These are phyloP conservation scores for Ramaria rubella DNA, from an alignment of 768 basidiomycete genomes.

Conservation along the genomic window DNA sequence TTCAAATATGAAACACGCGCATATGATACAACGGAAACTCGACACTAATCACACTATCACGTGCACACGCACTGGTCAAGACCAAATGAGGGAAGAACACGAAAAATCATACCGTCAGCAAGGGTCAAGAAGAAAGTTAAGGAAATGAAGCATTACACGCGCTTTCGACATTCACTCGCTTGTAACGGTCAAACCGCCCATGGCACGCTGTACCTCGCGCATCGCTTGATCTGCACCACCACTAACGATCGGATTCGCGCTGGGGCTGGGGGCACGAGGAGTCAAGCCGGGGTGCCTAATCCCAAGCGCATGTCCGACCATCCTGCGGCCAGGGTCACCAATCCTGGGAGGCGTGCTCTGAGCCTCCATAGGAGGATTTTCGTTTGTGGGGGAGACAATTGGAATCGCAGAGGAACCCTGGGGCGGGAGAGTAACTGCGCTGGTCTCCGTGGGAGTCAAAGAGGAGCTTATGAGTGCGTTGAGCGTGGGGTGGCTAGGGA, in stretches of 20 bases:
- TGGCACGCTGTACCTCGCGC: constrained; percentile 65
- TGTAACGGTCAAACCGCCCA: constrained; percentile 60
- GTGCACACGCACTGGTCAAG: background rate
- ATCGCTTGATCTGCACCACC: constrained; percentile 50
- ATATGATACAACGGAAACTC: background rate
- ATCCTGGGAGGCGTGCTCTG: constrained; percentile 61
- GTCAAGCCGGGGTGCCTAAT: constrained; percentile 74
- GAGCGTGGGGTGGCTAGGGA: constrained; percentile 79
- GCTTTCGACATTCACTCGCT: background rate
- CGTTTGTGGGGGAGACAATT: constrained; percentile 2
- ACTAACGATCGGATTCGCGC: constrained; percentile 22
- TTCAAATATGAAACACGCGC: background rate
- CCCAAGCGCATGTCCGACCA: constrained; percentile 82
- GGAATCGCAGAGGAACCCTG: constrained; percentile 3
- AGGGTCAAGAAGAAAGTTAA: background rate
- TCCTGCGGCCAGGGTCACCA: constrained; percentile 83
- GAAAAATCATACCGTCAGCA: background rate
- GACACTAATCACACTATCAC: background rate
- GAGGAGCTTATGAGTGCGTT: constrained; percentile 79
- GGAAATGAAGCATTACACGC: background rate
- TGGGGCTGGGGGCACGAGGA: background rate
- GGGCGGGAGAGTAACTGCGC: background rate
- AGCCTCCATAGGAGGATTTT: constrained; percentile 11
- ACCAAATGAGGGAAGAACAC: background rate
- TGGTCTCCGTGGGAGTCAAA: constrained; percentile 42